These are phyloP conservation scores for Glycyrrhiza uralensis DNA, from an alignment of 306 rosid species.

Conservation along the genomic window DNA sequence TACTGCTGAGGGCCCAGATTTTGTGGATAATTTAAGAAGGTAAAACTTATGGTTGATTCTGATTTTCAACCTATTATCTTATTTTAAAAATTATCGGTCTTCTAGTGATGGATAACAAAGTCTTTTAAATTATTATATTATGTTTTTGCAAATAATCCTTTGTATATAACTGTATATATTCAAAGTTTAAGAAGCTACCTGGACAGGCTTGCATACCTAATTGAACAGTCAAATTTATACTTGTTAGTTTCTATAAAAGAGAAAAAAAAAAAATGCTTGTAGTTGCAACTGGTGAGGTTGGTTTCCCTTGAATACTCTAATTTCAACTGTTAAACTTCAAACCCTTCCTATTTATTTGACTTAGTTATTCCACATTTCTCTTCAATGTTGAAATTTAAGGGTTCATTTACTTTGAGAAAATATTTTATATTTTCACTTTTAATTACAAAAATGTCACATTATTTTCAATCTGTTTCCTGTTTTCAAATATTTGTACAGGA, in stretches of 20 bases:
- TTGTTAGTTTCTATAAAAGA: not conserved
- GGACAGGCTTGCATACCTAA: not conserved
- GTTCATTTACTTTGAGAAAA: too few relatives aligned
- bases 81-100: not conserved
- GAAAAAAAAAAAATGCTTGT: not conserved
- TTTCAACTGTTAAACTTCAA: not conserved
- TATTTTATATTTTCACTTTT: too few relatives aligned
- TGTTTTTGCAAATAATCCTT: not conserved
- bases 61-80: not conserved
- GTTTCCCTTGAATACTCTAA: constrained; percentile 4
- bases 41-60: constrained; percentile 27
- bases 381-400: not conserved
- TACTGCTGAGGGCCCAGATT: constrained; percentile 73
- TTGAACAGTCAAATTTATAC: not conserved
- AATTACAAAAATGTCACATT: too few relatives aligned
- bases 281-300: not conserved
- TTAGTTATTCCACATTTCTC: not conserved
- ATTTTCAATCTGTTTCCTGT: too few relatives aligned
- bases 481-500: too few relatives aligned
- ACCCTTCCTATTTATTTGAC: not conserved
- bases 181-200: not conserved
- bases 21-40: constrained; percentile 65
- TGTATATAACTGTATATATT: not conserved
- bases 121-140: not conserved
- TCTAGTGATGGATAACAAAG: not conserved